phyloP scores from a whole-genome alignment of 208 protist genomes.

The Angomonas ambiguus region DNA sequence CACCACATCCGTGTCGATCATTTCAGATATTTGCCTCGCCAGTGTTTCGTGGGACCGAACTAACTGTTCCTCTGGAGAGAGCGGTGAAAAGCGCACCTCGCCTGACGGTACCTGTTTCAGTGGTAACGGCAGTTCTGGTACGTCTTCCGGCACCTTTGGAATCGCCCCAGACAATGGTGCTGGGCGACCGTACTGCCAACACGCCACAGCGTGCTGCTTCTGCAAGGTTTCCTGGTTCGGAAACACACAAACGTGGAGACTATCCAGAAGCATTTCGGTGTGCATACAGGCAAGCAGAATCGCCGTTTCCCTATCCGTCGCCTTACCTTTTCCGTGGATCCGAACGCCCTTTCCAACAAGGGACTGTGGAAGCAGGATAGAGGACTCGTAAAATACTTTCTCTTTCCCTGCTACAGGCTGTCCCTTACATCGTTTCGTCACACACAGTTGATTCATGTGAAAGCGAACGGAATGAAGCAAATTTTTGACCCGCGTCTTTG shows the following conservation, averaged over 20 bases:
- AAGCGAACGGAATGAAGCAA: slow-evolving; percentile 40
- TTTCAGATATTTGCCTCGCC: slow-evolving; percentile 45
- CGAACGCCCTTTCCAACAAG: not conserved
- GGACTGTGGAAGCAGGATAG: not conserved
- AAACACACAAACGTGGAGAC: slow-evolving; percentile 51
- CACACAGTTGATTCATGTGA: slow-evolving; percentile 34
- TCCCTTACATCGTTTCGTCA: not conserved
- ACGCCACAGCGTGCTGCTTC: slow-evolving; percentile 61
- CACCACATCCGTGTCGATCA: slow-evolving; percentile 45
- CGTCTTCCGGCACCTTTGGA: slow-evolving; percentile 31
- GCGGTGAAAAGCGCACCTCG: slow-evolving; percentile 50
- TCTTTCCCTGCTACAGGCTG: not conserved
- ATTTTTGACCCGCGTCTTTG: slow-evolving; percentile 41
- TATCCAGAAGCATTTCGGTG: slow-evolving; percentile 81
- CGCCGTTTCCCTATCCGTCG: slow-evolving; percentile 34
- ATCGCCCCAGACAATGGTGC: slow-evolving; percentile 53
- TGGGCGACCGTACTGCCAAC: slow-evolving; percentile 70
- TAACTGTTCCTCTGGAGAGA: slow-evolving; percentile 62
- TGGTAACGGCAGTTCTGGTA: slow-evolving; percentile 45
- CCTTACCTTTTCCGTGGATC: slow-evolving; percentile 58
- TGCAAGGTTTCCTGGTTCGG: slow-evolving; percentile 50
- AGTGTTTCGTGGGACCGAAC: slow-evolving; percentile 54
- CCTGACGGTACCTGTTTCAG: slow-evolving; percentile 52
- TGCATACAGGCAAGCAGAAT: slow-evolving; percentile 84
- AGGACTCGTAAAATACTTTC: not conserved